phyloP scores from a whole-genome alignment of 495 filamentous ascomycete genomes.

The Bacidia rubella region DNA sequence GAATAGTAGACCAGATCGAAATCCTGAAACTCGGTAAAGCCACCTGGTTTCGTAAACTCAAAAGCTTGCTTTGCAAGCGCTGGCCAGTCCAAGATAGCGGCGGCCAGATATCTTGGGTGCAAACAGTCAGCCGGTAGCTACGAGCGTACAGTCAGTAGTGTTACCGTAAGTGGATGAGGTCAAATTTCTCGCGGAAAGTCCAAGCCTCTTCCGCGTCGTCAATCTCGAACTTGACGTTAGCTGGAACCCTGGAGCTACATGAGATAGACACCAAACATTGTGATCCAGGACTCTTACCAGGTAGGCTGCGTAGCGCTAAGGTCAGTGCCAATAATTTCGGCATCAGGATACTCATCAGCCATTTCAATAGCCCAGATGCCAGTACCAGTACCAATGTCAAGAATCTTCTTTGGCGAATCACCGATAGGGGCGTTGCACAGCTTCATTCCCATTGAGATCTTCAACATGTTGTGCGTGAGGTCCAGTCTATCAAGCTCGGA shows the following conservation, averaged over 20 bases:
- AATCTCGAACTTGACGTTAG: slow-evolving; percentile 48
- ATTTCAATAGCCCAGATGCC: slow-evolving; percentile 50
- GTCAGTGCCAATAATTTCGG: slow-evolving; percentile 51
- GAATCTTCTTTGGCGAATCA: slow-evolving; percentile 27
- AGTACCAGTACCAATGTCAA: slow-evolving; percentile 43
- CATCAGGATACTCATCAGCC: slow-evolving; percentile 41
- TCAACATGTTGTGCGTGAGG: slow-evolving; percentile 26
- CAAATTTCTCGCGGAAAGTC: slow-evolving; percentile 33
- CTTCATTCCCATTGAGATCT: slow-evolving; percentile 20
- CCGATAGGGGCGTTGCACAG: slow-evolving; percentile 27
- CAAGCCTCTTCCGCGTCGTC: slow-evolving; percentile 42
- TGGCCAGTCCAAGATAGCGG: slow-evolving; percentile 37
- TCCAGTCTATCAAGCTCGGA: slow-evolving; percentile 21
- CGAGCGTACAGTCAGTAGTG: background rate
- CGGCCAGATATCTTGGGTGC: slow-evolving; percentile 33
- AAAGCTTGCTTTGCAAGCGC: slow-evolving; percentile 23
- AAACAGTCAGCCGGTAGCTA: slow-evolving; percentile 27
- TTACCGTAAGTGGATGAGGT: slow-evolving; percentile 36
- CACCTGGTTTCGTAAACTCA: slow-evolving; percentile 19
- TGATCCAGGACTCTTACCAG: slow-evolving; percentile 16
- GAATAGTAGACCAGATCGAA: slow-evolving; percentile 20
- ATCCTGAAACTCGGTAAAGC: slow-evolving; percentile 22
- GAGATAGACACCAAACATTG: background rate
- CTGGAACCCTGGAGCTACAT: slow-evolving; percentile 29
- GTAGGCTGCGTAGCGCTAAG: slow-evolving; percentile 41